Percentiles rank a stretch among this genome's conserved stretches.
Conservation (phyloP, 2,329 filamentous ascomycete genomes). For the Fusarium verrucosum region DNA sequence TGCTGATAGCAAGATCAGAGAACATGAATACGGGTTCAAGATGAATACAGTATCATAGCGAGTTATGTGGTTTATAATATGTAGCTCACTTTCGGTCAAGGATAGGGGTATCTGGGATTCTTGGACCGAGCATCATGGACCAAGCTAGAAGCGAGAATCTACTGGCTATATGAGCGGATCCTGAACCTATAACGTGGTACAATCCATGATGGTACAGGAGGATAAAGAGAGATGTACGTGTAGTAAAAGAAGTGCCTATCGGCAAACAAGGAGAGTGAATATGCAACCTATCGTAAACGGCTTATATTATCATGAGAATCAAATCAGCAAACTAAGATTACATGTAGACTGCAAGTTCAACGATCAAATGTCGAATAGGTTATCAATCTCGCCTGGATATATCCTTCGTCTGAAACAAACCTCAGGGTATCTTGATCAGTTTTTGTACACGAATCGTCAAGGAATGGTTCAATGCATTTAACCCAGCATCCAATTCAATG, state of each 20-base stretch:
- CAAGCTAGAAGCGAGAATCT: conserved; percentile 72
- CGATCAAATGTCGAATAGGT: rapidly evolving
- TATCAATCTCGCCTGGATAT: neutral
- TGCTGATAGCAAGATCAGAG: no score
- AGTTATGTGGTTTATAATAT: conserved; percentile 66
- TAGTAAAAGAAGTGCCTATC: no score
- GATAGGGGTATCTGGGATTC: conserved; percentile 44
- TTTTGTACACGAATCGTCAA: neutral
- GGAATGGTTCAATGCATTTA: no score
- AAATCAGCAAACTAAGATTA: no score
- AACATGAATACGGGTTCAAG: no score
- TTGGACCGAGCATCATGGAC: conserved; percentile 69
- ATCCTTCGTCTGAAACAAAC: neutral
- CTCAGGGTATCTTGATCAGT: conserved; percentile 5
- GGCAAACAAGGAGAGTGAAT: no score
- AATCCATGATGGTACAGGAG: conserved; percentile 65
- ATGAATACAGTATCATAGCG: conserved; percentile 70
- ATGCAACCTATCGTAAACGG: no score
- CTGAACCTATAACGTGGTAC: conserved; percentile 69
- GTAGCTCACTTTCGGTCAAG: conserved; percentile 28
- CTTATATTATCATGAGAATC: neutral
- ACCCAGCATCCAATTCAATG: no score
- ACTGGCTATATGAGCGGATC: conserved; percentile 71
- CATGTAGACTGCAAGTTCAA: neutral
- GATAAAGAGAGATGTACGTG: no score